These are phyloP conservation scores for Excoecaria agallocha DNA, from an alignment of 345 rosid genomes.

Conservation along the genomic window DNA sequence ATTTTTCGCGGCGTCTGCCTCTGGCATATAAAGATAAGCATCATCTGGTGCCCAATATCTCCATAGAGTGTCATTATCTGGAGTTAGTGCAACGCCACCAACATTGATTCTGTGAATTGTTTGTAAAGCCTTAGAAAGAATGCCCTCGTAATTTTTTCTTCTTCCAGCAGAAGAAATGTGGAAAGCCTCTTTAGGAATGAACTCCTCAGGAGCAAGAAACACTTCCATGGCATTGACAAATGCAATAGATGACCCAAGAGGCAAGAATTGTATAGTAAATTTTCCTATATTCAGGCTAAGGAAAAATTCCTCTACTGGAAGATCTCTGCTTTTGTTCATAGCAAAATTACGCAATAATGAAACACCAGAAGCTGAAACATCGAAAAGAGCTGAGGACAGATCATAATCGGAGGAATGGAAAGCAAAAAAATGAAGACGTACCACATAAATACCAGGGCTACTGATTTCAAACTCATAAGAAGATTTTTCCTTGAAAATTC, in stretches of 20 bases:
- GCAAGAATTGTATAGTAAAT: conserved; percentile 33
- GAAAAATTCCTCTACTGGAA: conserved; percentile 15
- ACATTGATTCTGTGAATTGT: conserved; percentile 42
- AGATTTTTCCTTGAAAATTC: conserved; percentile 15
- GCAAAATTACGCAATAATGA: conserved; percentile 15
- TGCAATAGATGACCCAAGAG: conserved; percentile 43
- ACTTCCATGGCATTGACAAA: conserved; percentile 64
- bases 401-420: not conserved
- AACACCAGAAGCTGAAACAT: conserved; percentile 16
- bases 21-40: conserved; percentile 20
- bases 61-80: conserved; percentile 34
- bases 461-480: conserved; percentile 15
- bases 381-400: conserved; percentile 16
- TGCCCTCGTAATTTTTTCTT: not conserved
- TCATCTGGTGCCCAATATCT: conserved; percentile 49
- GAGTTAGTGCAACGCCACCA: conserved; percentile 36
- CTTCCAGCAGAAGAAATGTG: conserved; percentile 11
- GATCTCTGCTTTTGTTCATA: not conserved
- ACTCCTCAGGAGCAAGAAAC: conserved; percentile 36
- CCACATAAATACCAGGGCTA: conserved; percentile 13
- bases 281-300: conserved; percentile 4
- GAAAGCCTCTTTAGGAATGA: conserved; percentile 15
- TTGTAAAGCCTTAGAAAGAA: conserved; percentile 29
- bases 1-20: conserved; percentile 22
- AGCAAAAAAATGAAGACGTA: conserved; percentile 24